Percentiles rank a stretch among this genome's conserved stretches.
Evolutionary conservation across 2,329 filamentous ascomycete species (phyloP).

Genomic region (Penicillium olsonii): DNA sequence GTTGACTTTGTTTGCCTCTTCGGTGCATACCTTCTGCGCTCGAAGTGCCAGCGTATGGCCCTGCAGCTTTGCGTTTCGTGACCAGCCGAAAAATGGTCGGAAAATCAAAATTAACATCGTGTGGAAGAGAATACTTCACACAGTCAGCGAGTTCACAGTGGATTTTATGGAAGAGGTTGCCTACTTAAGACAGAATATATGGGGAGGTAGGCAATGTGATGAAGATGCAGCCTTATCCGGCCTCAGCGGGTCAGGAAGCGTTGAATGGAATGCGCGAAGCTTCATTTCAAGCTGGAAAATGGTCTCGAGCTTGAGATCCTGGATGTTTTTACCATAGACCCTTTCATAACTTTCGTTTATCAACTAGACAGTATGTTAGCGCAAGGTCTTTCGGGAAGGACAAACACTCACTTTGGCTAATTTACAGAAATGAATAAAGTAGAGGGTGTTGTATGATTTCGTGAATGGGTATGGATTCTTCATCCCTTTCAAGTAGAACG

Average conservation of each 20-base stretch:
- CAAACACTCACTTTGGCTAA: slow-evolving; percentile 7
- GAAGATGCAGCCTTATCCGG: background rate
- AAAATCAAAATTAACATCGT: slow-evolving; percentile 20
- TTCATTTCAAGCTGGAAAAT: slow-evolving; percentile 13
- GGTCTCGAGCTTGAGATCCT: slow-evolving; percentile 9
- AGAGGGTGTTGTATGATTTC: slow-evolving; percentile 9
- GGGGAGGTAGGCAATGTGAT: slow-evolving; percentile 10
- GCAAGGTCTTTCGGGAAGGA: background rate
- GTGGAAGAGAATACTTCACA: slow-evolving; percentile 15
- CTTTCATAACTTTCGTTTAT: slow-evolving; percentile 16
- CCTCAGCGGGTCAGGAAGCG: slow-evolving; percentile 9
- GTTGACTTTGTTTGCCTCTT: slow-evolving; percentile 14
- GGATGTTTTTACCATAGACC: slow-evolving; percentile 9
- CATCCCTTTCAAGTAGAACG: slow-evolving; percentile 8
- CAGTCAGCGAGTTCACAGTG: background rate
- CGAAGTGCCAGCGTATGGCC: slow-evolving; percentile 11
- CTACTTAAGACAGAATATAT: slow-evolving; percentile 23
- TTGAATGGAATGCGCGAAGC: slow-evolving; percentile 7
- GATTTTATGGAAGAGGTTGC: background rate
- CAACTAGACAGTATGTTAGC: slow-evolving; percentile 2
- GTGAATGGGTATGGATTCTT: slow-evolving; percentile 10
- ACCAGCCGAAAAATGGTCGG: slow-evolving; percentile 19
- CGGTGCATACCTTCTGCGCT: slow-evolving; percentile 14
- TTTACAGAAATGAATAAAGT: slow-evolving; percentile 12
- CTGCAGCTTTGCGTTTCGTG: slow-evolving; percentile 5